Percentiles rank a stretch among this genome's conserved stretches.
phyloP scores from a whole-genome alignment of 1,139 yeast genomes.

The Protomyces macrosporus region DNA sequence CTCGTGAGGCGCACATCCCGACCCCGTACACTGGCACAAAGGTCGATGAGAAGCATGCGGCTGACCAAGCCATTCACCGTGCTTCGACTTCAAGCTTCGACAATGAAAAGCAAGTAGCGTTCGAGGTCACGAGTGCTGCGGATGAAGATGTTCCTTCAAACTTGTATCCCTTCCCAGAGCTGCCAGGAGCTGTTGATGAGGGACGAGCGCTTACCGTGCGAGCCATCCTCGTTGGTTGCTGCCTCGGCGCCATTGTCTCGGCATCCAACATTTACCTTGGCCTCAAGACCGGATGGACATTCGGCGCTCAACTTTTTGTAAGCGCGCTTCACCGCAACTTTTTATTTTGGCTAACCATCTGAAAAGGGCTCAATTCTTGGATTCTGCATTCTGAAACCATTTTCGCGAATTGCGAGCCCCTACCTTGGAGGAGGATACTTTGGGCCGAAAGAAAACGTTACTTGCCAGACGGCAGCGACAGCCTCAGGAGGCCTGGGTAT shows the following conservation, averaged over 20 bases:
- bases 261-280: slow-evolving; percentile 28
- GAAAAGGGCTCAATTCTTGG: slow-evolving; percentile 25
- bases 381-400: slow-evolving; percentile 24
- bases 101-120: slow-evolving; percentile 14
- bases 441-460: slow-evolving; percentile 27
- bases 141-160: slow-evolving; percentile 15
- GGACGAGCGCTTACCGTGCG: slow-evolving; percentile 22
- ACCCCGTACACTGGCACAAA: slow-evolving; percentile 10
- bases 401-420: slow-evolving; percentile 2
- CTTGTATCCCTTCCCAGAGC: slow-evolving; percentile 22
- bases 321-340: no score
- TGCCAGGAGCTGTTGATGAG: slow-evolving; percentile 22
- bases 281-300: slow-evolving; percentile 28
- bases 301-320: slow-evolving; percentile 24
- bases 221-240: slow-evolving; percentile 21
- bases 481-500: slow-evolving; percentile 26
- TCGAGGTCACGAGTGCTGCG: slow-evolving; percentile 5
- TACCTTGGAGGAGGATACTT: slow-evolving; percentile 27
- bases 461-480: slow-evolving; percentile 25
- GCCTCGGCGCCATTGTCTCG: slow-evolving; percentile 26
- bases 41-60: slow-evolving; percentile 6
- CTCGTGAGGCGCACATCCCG: slow-evolving; percentile 14
- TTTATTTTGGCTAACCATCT: no score
- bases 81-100: background rate
- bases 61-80: background rate